A percentile compares a stretch with the other conserved stretches of the same genome.
These are phyloP conservation scores for Hyphopichia khmerensis DNA, from an alignment of 1,139 yeast genomes.

Conservation along the genomic window DNA sequence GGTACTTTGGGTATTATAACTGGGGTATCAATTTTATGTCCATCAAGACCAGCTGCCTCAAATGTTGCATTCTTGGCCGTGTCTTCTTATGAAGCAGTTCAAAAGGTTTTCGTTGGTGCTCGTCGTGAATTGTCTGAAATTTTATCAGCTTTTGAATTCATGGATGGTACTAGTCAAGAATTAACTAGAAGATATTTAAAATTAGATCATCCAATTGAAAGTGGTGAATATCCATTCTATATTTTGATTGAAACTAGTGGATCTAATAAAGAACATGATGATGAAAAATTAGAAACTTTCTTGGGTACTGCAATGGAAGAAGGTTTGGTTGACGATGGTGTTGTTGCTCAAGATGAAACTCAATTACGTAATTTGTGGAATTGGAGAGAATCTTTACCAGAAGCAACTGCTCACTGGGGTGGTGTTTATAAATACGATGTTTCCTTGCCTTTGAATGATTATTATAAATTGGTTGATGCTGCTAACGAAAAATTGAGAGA, in stretches of 20 bases:
- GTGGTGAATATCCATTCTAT: slow-evolving; percentile 75
- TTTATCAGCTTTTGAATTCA: slow-evolving; percentile 90
- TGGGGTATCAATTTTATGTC: slow-evolving; percentile 86
- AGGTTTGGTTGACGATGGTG: slow-evolving; percentile 85
- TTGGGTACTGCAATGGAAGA: slow-evolving; percentile 82
- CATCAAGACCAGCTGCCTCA: slow-evolving; percentile 83
- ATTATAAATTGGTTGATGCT: slow-evolving; percentile 80
- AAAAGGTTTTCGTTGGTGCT: slow-evolving; percentile 76
- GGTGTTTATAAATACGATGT: slow-evolving; percentile 98
- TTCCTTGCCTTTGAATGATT: slow-evolving; percentile 75
- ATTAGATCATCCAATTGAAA: slow-evolving; percentile 74
- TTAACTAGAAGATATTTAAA: slow-evolving; percentile 59
- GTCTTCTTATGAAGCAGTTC: slow-evolving; percentile 77
- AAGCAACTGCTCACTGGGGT: slow-evolving; percentile 79
- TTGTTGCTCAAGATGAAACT: slow-evolving; percentile 91
- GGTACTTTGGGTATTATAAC: slow-evolving; percentile 91
- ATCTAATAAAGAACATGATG: slow-evolving; percentile 83
- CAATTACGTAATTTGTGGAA: slow-evolving; percentile 83
- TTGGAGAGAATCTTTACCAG: slow-evolving; percentile 94
- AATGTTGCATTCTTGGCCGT: slow-evolving; percentile 90
- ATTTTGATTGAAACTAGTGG: slow-evolving; percentile 93
- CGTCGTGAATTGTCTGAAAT: slow-evolving; percentile 79
- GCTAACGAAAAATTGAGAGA: slow-evolving; percentile 56
- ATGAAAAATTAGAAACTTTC: slow-evolving; percentile 74
- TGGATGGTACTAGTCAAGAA: slow-evolving; percentile 78